Conservation (phyloP, 257 asterid genomes). For the Rehmannia glutinosa region DNA sequence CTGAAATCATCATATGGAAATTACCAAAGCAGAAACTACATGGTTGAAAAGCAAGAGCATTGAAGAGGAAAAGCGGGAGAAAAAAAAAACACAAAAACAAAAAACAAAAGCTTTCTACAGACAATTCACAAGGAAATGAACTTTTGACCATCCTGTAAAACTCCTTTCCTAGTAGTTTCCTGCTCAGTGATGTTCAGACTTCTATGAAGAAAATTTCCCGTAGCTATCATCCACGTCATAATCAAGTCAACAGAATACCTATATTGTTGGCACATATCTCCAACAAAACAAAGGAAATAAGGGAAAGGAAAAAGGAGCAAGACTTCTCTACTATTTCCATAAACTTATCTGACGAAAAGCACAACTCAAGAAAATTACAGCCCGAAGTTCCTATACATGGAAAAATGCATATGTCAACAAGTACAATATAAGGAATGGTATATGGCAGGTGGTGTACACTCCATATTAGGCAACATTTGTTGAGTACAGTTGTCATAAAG, state of each 20-base stretch:
- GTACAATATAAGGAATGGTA: too few relatives aligned
- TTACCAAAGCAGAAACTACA: too few relatives aligned
- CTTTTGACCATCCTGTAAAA: too few relatives aligned
- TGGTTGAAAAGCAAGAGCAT: too few relatives aligned
- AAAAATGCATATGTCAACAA: neutral
- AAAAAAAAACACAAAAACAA: too few relatives aligned
- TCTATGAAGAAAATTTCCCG: neutral
- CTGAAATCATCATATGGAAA: too few relatives aligned
- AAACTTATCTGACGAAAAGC: neutral
- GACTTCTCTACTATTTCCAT: neutral
- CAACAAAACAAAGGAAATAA: neutral
- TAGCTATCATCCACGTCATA: neutral
- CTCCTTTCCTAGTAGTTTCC: too few relatives aligned
- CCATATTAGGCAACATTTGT: neutral
- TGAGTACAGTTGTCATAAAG: neutral
- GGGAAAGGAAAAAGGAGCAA: neutral
- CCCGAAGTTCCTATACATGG: neutral
- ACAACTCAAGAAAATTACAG: neutral
- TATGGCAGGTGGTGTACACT: conserved; percentile 1
- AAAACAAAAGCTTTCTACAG: too few relatives aligned
- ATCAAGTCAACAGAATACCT: neutral
- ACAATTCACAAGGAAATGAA: too few relatives aligned
- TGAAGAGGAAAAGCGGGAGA: too few relatives aligned
- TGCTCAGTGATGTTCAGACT: too few relatives aligned
- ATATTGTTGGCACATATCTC: neutral